Percentiles rank a stretch among this genome's conserved stretches.
Conservation (phyloP, 768 basidiomycete genomes). For the Erythrobasidium yunnanense region DNA sequence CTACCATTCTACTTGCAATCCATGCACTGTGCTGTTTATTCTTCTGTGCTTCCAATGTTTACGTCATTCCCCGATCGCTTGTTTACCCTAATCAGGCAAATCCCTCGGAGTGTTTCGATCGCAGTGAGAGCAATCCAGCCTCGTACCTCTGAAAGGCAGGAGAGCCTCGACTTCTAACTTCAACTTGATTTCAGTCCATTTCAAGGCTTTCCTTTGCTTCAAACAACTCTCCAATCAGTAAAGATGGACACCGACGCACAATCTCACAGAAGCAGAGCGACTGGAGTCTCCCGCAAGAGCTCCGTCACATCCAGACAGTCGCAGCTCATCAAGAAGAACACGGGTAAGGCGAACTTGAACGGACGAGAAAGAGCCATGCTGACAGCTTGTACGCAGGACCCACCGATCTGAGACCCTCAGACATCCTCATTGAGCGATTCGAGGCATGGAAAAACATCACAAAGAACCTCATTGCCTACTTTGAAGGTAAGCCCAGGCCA, state of each 20-base stretch:
- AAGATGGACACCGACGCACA: slow-evolving; percentile 11
- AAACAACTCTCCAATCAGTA: not conserved
- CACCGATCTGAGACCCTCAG: slow-evolving; percentile 66
- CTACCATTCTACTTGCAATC: too few relatives aligned
- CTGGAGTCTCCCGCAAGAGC: not conserved
- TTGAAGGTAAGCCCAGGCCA: slow-evolving; percentile 32
- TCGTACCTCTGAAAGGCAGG: too few relatives aligned
- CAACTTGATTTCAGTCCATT: too few relatives aligned
- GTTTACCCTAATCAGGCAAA: too few relatives aligned
- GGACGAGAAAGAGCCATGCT: not conserved
- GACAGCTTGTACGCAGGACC: not conserved
- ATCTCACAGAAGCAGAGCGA: not conserved
- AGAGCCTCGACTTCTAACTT: too few relatives aligned
- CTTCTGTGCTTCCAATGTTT: too few relatives aligned
- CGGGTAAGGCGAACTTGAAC: not conserved
- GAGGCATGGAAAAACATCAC: slow-evolving; percentile 37
- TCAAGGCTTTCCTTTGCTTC: not conserved
- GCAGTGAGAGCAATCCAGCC: too few relatives aligned
- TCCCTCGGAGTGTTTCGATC: too few relatives aligned
- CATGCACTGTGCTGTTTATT: too few relatives aligned
- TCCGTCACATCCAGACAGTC: slow-evolving; percentile 23
- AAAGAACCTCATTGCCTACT: slow-evolving; percentile 37
- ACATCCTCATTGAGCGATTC: slow-evolving; percentile 79
- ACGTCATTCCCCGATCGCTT: too few relatives aligned
- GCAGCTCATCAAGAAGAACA: slow-evolving; percentile 19